Evolutionary conservation across 768 basidiomycete genomes (phyloP).

Genomic region (Pleurotus sapidus): DNA sequence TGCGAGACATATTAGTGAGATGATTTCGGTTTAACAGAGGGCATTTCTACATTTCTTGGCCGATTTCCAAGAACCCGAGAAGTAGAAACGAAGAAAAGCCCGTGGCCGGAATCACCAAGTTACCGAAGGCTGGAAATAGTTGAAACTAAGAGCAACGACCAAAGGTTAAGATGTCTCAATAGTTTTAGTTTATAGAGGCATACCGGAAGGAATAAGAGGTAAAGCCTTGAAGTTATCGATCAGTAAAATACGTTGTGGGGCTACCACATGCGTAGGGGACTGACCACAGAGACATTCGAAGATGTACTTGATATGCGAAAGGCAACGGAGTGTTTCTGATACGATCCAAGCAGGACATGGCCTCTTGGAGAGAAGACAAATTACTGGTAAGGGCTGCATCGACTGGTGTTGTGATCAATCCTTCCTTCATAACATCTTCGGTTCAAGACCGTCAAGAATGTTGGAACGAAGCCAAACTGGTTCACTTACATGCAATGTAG

Average conservation of each 20-base stretch:
- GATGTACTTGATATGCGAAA: constrained; percentile 67
- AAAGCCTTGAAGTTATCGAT: constrained; percentile 21
- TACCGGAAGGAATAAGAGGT: constrained; percentile 36
- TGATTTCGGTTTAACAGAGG: not conserved
- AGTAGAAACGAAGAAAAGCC: constrained; percentile 63
- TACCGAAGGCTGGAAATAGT: constrained; percentile 38
- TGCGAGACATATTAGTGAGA: constrained; percentile 17
- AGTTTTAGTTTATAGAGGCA: constrained; percentile 27
- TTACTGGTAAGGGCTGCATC: constrained; percentile 46
- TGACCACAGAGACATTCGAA: constrained; percentile 60
- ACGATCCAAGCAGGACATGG: constrained; percentile 55
- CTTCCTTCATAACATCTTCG: constrained; percentile 37
- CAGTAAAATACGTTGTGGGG: constrained; percentile 10
- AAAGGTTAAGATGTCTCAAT: constrained; percentile 19
- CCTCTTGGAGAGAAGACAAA: constrained; percentile 34
- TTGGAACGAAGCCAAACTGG: not conserved
- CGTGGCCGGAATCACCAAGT: constrained; percentile 57
- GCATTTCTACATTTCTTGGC: constrained; percentile 54
- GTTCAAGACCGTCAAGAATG: constrained; percentile 12
- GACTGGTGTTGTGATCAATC: constrained; percentile 45
- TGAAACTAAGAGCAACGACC: constrained; percentile 40
- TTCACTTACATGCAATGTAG: constrained; percentile 38
- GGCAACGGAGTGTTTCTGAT: constrained; percentile 65
- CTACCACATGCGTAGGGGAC: constrained; percentile 19
- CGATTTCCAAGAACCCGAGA: constrained; percentile 66